phyloP scores from a whole-genome alignment of 2,329 filamentous ascomycete species.

The Colletotrichum camelliae region DNA sequence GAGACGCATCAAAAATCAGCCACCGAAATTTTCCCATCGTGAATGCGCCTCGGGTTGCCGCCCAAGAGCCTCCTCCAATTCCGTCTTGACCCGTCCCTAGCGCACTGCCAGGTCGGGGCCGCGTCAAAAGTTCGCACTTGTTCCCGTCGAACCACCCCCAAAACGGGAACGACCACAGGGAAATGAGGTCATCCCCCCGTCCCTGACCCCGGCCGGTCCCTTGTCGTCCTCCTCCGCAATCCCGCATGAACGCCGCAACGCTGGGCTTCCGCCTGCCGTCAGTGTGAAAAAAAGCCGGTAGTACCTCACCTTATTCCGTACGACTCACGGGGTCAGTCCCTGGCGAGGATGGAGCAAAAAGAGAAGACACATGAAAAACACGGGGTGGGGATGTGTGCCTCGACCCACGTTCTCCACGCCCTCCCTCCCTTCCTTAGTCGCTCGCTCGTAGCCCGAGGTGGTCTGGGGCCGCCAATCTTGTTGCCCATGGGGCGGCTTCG shows the following conservation, averaged over 20 bases:
- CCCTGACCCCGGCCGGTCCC: conserved; percentile 3
- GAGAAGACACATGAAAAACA: neutral
- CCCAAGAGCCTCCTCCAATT: neutral
- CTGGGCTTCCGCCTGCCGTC: conserved; percentile 3
- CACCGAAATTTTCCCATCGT: neutral
- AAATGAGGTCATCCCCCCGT: conserved; percentile 16
- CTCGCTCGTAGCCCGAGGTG: neutral
- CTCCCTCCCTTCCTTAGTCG: neutral
- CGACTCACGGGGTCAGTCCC: conserved; percentile 2
- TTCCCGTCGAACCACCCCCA: neutral
- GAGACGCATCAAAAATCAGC: neutral
- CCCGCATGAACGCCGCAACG: conserved; percentile 14
- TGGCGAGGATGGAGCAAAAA: neutral
- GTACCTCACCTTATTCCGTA: neutral
- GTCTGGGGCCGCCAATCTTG: neutral
- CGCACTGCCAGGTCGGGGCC: neutral
- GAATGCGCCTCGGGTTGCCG: conserved; percentile 6
- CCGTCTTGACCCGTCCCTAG: neutral
- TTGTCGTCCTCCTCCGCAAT: conserved; percentile 13
- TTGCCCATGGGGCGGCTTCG: neutral
- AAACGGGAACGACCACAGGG: neutral
- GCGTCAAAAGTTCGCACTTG: neutral
- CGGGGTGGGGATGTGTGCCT: neutral
- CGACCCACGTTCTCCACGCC: neutral
- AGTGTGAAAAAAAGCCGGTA: neutral